Conservation (phyloP, 176 grass and related monocot species). For the Alloteropsis semialata region DNA sequence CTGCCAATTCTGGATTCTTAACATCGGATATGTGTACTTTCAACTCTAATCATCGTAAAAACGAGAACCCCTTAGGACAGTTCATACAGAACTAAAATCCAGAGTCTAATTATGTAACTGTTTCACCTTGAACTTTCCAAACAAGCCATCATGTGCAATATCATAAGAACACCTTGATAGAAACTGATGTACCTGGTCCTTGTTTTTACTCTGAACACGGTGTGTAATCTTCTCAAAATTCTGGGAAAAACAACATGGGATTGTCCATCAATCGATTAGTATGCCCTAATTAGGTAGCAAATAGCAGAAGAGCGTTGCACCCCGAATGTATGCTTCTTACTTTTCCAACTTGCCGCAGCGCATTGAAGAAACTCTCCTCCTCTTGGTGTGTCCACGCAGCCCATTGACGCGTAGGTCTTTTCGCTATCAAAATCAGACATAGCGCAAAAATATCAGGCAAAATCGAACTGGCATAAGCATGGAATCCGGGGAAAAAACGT, state of each 20-base stretch:
- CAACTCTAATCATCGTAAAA: neutral
- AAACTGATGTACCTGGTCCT: constrained; percentile 79
- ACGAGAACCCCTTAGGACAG: neutral
- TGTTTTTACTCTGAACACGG: constrained; percentile 98
- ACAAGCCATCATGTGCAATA: neutral
- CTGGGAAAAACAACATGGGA: constrained; percentile 38
- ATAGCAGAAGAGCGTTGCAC: constrained; percentile 19
- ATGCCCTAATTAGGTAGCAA: neutral
- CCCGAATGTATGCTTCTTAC: constrained; percentile 46
- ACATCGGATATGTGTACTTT: neutral
- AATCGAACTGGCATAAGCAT: neutral
- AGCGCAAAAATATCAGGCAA: constrained; percentile 2
- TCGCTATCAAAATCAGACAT: constrained; percentile 35
- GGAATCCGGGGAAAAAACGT: neutral
- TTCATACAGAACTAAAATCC: neutral
- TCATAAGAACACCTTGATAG: constrained; percentile 21
- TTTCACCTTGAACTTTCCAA: neutral
- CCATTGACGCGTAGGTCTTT: constrained; percentile 82
- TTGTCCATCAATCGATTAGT: constrained; percentile 34
- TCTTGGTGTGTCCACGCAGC: constrained; percentile 96
- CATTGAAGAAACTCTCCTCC: constrained; percentile 98
- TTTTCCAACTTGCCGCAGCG: constrained; percentile 96
- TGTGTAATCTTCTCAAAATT: constrained; percentile 99
- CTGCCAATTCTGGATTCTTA: neutral
- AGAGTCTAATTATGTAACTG: neutral